Conservation (phyloP, 306 rosid genomes). For the Vigna trinervia region DNA sequence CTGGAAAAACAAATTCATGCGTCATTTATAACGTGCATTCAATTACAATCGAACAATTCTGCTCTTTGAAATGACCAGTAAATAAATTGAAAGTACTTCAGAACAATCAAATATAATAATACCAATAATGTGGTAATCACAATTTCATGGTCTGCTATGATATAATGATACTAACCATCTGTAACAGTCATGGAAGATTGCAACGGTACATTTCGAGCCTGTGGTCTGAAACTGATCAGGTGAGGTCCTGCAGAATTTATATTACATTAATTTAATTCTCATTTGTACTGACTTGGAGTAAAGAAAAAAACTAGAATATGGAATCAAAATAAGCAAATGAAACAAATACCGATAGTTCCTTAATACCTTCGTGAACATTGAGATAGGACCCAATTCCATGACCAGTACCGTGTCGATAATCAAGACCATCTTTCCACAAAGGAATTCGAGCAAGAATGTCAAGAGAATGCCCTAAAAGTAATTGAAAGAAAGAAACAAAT, state of each 20-base stretch:
- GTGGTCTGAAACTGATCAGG: conserved; percentile 92
- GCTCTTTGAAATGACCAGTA: conserved; percentile 21
- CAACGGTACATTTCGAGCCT: conserved; percentile 83
- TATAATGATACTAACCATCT: conserved; percentile 75
- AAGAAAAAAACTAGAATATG: conserved; percentile 14
- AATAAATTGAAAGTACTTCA: conserved; percentile 31
- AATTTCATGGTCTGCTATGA: not conserved
- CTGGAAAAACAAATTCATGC: conserved; percentile 54
- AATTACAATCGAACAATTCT: conserved; percentile 2
- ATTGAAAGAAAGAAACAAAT: conserved; percentile 4
- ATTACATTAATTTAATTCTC: conserved; percentile 13
- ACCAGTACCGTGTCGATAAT: conserved; percentile 99
- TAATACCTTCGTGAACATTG: conserved; percentile 93
- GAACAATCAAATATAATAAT: conserved; percentile 18
- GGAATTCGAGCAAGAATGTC: conserved; percentile 98
- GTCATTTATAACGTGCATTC: conserved; percentile 9
- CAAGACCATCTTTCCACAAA: conserved; percentile 94
- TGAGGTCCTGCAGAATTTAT: conserved; percentile 82
- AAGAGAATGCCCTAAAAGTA: conserved; percentile 69
- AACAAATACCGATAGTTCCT: conserved; percentile 30
- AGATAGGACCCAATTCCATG: conserved; percentile 98
- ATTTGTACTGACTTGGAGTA: not conserved
- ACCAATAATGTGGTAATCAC: conserved; percentile 1
- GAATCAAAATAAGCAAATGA: conserved; percentile 32
- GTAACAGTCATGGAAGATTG: conserved; percentile 96